Conservation (phyloP, 371 early-diverging fungal genomes). For the Mucor lusitanicus region DNA sequence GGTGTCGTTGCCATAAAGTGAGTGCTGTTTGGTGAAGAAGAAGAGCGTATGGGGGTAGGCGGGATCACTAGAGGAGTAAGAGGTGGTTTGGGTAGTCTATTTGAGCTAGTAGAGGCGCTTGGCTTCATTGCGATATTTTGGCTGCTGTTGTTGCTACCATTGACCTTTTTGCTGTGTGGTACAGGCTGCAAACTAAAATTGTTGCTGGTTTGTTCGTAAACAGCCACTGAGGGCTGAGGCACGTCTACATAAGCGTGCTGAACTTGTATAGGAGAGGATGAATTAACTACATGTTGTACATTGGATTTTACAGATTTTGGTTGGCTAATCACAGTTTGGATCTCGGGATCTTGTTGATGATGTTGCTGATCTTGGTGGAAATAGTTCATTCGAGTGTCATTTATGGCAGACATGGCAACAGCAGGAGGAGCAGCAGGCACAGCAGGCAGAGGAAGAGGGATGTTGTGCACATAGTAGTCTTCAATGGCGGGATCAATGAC, state of each 20-base stretch:
- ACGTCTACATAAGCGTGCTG: constrained; percentile 11
- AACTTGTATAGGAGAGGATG: constrained; percentile 4
- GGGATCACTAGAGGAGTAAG: constrained; percentile 33
- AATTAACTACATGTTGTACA: constrained; percentile 14
- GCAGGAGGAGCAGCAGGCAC: neutral
- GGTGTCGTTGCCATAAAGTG: constrained; percentile 6
- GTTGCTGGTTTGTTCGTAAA: neutral
- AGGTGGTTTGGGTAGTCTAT: constrained; percentile 19
- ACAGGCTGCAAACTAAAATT: constrained; percentile 21
- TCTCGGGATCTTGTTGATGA: constrained; percentile 12
- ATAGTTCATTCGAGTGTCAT: constrained; percentile 4
- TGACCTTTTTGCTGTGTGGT: constrained; percentile 20
- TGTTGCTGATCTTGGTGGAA: neutral
- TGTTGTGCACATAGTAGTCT: neutral
- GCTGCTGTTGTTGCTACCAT: neutral
- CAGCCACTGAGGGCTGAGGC: constrained; percentile 10
- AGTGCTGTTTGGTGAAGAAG: constrained; percentile 13
- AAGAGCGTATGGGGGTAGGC: constrained; percentile 21
- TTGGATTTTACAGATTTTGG: constrained; percentile 25
- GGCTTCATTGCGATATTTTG: neutral
- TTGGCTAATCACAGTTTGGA: constrained; percentile 16
- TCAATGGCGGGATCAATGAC: constrained; percentile 3
- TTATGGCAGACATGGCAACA: neutral
- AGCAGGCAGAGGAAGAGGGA: neutral
- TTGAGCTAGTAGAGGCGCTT: constrained; percentile 1